Evolutionary conservation across 2,329 filamentous ascomycete genomes (phyloP), one percentile per base, ranked within the genome.

Genomic region (Xylariales sp.): DNA sequence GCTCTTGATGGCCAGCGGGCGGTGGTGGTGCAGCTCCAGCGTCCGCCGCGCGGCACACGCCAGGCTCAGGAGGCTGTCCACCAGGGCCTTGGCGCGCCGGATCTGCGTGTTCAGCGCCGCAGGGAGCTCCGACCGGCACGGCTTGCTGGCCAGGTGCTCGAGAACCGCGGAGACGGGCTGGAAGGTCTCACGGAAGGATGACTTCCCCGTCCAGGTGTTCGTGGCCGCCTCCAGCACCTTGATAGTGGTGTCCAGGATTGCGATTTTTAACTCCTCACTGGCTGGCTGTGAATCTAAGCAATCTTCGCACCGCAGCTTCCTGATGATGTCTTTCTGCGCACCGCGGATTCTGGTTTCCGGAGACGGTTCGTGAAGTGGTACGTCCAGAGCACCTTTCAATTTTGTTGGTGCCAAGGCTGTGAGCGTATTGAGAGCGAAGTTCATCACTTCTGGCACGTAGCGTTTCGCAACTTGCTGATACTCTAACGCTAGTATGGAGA

Each of bases 1-100:
- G 6, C 81, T 82, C 62, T 91, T 90, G 69, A 97, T 95, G 16
- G 93, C 83, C 3, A 95, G 75, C 0, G 90, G 88, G 1, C 77
- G 76, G 70, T 98, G 93, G 63, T 93, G 77, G 66, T 98, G 93
- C 4, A 98, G 78, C 53, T 88, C 78, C 20, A 97, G 78, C 2
- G 89, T 88, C 7, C 86, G 81, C 27, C 90, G 88, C 29, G 73
- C 65, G 15, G 84, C 70, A 29, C 72, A 74, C 2, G 88, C 74
- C 36, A 83, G 66, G 11, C 72, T 63, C 43, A 88, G 66, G 53
- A 80, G 73, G 29, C 67, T 65, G 25, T 66, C 59, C 19, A 83
- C 53, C 47, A 71, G 74, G 25, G 60, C 49, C 29, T 62, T 54
- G 2, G 70, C 49, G 45, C 69, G 72, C 33, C 57, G 59, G 24